Evolutionary conservation across 2,329 filamentous ascomycete species (phyloP), one percentile per base, ranked within the genome.

Genomic region (Myriosclerotinia curreyana): DNA sequence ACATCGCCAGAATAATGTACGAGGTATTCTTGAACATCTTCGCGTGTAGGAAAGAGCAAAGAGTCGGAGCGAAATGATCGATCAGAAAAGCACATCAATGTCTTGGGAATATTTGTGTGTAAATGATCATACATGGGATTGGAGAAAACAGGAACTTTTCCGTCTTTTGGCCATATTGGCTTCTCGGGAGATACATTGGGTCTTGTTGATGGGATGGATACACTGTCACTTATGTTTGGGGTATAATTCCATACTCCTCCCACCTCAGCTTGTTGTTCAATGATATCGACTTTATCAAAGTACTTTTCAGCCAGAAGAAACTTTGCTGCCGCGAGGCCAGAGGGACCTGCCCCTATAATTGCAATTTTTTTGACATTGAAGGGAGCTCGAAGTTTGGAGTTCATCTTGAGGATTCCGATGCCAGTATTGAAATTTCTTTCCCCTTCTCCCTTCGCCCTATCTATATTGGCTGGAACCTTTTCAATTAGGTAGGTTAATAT

Each of bases 181-280:
- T 82, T 80, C 67, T 93, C 89, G 0, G 83, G 80, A 31, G 84
- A 81, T 52, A 82, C 81, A 71, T 83, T 83, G 34, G 86, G 83
- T 70, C 84, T 82, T n/a, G 85, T 85, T 73, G 92, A 89, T 9
- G 92, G 92, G 46, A 94, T 79, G 42, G 69, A 81, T 9, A 82
- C 66, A 73, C 78, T 69, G 70, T 82, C 67, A 74, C 80, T 72
- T 52, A 77, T 63, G 75, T 81, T 66, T 75, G 76, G 36, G 80
- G 78, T 67, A 82, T 96, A 92, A 72, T 92, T 89, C 94, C 94
- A 98, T 12, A 95, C 85, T 2, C 95, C 94, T 64, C 92, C 94
- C 8, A 89, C 83, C 55, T 85, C 82, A 52, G 82, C 79, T 69
- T 92, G 87, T 76, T 96, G 91, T 76, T 98, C 95, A 72, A 90